Base-by-base conservation (phyloP, 257 asterid species). In the Nicotiana sylvestris region DNA sequence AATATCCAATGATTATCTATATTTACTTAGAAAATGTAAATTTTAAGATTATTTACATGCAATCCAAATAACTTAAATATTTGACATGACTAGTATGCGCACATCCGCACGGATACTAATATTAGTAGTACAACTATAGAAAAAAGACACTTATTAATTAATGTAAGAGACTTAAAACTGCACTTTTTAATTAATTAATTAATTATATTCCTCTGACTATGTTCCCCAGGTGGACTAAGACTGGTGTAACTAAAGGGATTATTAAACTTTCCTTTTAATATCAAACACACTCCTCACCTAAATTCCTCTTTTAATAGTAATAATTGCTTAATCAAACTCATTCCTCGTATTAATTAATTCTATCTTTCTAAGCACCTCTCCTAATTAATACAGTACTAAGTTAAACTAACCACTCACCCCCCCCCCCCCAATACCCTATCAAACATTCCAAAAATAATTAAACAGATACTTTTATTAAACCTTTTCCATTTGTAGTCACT, bases 181-280 rank as follows among this genome's bases (percentile, higher is more conserved):
- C 17, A 46, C n/a, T 46, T n/a, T 7, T 69, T 8, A 16, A 6
- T n/a, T 76, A 51, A 51, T 76, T 76, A 76, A 76, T 51, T 72
- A 25, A 17, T 16, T 15, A 1, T 76, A 76, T 51, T 76, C 46
- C 35, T 27, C 46, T 29, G 17, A 51, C 64, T 29, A 76, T 76
- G 80, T 76, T 76, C 61, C 61, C 79, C 61, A 46, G 57, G 79
- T 46, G 79, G 79, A 56, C 15, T 25, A 49, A 72, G 79, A 43
- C 16, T 76, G 64, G 80, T 76, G 65, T 76, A 62, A 76, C 46
- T 76, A 76, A 76, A 76, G 80, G 61, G 80, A 76, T 76, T 76
- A 76, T 76, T 76, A 76, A 76, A 76, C 64, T 51, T 76, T 8
- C 80, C 64, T 51, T 76, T 76, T 56, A 13, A 51, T 49, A 51